A percentile compares a stretch with the other conserved stretches of the same genome.
phyloP scores from a whole-genome alignment of 169 alveolate genomes.

The Plasmodium yoelii region DNA sequence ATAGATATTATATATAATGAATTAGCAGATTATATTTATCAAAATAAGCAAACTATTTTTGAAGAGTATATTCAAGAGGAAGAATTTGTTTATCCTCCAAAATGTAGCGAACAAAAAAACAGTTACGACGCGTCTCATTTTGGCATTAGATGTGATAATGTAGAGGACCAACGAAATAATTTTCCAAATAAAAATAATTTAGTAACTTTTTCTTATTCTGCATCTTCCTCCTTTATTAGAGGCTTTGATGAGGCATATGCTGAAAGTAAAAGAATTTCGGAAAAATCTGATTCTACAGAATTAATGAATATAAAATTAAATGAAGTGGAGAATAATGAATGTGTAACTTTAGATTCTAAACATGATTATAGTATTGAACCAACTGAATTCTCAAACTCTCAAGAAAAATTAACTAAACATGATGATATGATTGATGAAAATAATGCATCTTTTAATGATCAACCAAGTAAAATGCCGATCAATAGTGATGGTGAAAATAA shows the following conservation, averaged over 20 bases:
- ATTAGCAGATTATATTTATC: slow-evolving; percentile 55
- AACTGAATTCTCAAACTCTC: too few species aligned
- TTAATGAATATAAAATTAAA: too few species aligned
- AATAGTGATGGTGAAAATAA: neutral
- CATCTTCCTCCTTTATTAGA: too few species aligned
- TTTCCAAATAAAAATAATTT: neutral
- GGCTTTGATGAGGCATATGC: slow-evolving; percentile 16
- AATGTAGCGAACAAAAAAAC: neutral
- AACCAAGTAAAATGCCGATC: neutral
- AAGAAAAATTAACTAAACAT: too few species aligned
- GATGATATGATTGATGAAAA: neutral
- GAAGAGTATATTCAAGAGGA: neutral
- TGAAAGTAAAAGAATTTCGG: neutral
- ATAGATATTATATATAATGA: slow-evolving; percentile 72
- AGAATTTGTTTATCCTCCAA: neutral
- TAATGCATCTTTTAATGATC: neutral
- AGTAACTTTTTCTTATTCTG: neutral
- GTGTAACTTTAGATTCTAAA: too few species aligned
- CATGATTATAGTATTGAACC: too few species aligned
- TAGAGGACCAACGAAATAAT: neutral
- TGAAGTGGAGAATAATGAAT: too few species aligned
- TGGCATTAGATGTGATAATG: neutral
- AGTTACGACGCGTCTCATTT: neutral
- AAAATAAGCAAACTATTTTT: slow-evolving; percentile 10
- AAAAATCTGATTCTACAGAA: too few species aligned